Conservation (phyloP, 768 basidiomycete genomes). For the Kwoniella newhampshirensis region DNA sequence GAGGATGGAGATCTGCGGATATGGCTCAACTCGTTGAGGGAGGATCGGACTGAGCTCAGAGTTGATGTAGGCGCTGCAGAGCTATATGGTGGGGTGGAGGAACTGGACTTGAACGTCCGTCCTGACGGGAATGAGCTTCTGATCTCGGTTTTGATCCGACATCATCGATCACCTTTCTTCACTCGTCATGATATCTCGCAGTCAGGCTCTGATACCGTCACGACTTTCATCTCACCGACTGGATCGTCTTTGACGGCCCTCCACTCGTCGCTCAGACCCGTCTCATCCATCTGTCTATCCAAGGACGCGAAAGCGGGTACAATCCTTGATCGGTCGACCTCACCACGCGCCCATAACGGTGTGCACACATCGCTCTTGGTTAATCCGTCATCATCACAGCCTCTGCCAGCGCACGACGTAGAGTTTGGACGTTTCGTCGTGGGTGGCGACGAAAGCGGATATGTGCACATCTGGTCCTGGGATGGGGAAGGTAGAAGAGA, state of each 20-base stretch:
- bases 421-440: conserved; percentile 35
- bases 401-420: neutral
- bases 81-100: conserved; percentile 21
- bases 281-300: neutral
- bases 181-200: conserved; percentile 19
- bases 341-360: no score
- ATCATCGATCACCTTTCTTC: conserved; percentile 20
- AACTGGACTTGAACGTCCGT: conserved; percentile 23
- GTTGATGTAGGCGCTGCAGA: conserved; percentile 35
- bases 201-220: neutral
- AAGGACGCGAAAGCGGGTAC: no score
- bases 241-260: conserved; percentile 14
- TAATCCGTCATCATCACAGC: neutral
- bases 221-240: conserved; percentile 6
- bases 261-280: conserved; percentile 20
- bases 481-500: conserved; percentile 4
- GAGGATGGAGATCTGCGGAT: conserved; percentile 44
- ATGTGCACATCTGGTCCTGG: conserved; percentile 41
- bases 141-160: conserved; percentile 17
- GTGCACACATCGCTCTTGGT: neutral
- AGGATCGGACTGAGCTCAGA: conserved; percentile 18
- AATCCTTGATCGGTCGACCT: no score
- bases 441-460: conserved; percentile 35
- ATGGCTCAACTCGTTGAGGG: conserved; percentile 17
- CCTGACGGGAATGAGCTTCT: neutral